Base-by-base conservation (phyloP, 345 rosid species). In the Hibiscus trionum region DNA sequence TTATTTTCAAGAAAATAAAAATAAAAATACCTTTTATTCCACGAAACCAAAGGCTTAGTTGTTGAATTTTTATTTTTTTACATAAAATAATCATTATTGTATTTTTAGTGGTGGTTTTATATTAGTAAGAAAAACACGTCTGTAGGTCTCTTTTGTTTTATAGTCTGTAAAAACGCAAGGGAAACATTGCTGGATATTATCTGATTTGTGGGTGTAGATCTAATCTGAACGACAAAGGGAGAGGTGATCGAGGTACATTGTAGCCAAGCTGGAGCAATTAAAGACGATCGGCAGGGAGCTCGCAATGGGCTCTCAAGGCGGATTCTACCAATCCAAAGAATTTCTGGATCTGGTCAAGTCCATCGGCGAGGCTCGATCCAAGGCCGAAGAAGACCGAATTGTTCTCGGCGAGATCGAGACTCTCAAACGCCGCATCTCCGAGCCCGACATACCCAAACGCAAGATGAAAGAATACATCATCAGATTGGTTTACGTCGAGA, bases 251-350 rank as follows among this genome's bases (percentile, higher is more conserved):
- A 58, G 50, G 62, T 35, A 3, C 17, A 47, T 4, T 11, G 53
- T 35, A 70, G 21, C 53, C 29, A 77, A 77, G 68, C 82, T 95
- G 99, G 97, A 92, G 90, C 99, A 95, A 79, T 80, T 95, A 5
- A 95, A 95, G 85, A 92, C 96, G 58, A 92, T 95, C 50, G 97
- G 99, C 7, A 79, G 99, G 85, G 99, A 92, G 97, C 90, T 95
- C 57, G 97, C 97, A 65, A 95, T 95, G 96, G 96, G 97, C 66
- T 95, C 99, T 49, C 97, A 92, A 71, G 97, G 99, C 35, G 97
- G 97, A 3, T 90, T 95, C 73, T 93, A 96, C 16, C 97, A 95
- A 73, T 90, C 99, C 69, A 92, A 90, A 72, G 97, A 95, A 78
- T 95, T 92, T 71, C 90, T 95, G 62, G 97, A 92, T 84, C 91